phyloP scores from a whole-genome alignment of 768 basidiomycete species.

The Suillus tomentosus region DNA sequence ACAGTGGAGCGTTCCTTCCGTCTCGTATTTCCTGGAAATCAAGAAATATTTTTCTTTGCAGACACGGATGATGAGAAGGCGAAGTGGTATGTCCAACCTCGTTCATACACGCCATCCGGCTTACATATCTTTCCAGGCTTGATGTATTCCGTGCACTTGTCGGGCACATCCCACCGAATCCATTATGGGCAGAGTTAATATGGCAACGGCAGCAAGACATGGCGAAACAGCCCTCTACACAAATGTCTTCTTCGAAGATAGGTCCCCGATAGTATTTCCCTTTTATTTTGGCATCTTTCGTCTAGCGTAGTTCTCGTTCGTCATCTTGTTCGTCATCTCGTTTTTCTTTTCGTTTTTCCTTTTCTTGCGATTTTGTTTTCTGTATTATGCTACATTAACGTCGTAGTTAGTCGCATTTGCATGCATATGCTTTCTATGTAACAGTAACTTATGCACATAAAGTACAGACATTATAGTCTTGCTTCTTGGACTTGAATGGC shows the following conservation, averaged over 20 bases:
- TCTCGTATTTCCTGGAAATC: conserved; percentile 72
- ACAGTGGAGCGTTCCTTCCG: conserved; percentile 85
- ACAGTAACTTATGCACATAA: conserved; percentile 7
- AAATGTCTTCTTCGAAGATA: neutral
- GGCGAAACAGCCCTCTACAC: conserved; percentile 17
- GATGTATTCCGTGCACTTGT: conserved; percentile 82
- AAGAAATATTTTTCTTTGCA: conserved; percentile 88
- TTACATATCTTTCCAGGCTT: conserved; percentile 55
- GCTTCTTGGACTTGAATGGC: neutral
- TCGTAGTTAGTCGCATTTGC: conserved; percentile 7
- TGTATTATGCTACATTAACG: conserved; percentile 3
- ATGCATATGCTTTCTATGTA: conserved; percentile 7
- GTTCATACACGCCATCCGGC: neutral
- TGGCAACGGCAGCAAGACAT: conserved; percentile 76
- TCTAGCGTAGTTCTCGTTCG: conserved; percentile 3
- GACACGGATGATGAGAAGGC: conserved; percentile 88
- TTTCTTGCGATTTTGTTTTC: conserved; percentile 6
- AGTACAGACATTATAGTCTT: conserved; percentile 4
- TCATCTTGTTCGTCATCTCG: no score
- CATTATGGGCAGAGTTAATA: conserved; percentile 89
- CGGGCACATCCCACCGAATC: conserved; percentile 89
- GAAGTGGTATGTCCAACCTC: conserved; percentile 62
- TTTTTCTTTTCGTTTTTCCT: neutral
- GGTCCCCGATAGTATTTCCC: conserved; percentile 4
- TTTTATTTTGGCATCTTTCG: conserved; percentile 2